Conservation (phyloP, 2,329 filamentous ascomycete species). For the Fusarium subtropicale region DNA sequence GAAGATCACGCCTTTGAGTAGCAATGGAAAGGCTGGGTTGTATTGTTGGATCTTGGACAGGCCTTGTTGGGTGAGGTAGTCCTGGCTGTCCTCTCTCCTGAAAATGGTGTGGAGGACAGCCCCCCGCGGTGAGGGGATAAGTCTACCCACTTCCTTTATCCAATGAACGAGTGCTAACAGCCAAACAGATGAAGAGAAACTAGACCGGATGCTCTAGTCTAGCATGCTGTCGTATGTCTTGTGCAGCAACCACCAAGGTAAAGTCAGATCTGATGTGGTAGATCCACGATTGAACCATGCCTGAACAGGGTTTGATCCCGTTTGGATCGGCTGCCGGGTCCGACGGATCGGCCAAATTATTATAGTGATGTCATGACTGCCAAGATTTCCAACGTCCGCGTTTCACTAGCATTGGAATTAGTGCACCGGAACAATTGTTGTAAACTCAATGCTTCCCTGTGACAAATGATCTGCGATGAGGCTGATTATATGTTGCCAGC, state of each 20-base stretch:
- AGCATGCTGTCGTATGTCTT: neutral
- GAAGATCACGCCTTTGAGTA: constrained; percentile 12
- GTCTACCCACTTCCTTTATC: constrained; percentile 49
- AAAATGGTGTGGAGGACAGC: constrained; percentile 62
- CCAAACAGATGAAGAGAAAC: constrained; percentile 33
- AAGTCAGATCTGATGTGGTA: neutral
- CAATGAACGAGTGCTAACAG: constrained; percentile 45
- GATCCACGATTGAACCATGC: neutral
- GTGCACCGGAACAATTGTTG: neutral
- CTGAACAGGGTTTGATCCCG: constrained; percentile 11
- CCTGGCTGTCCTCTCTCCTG: constrained; percentile 64
- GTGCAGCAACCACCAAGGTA: neutral
- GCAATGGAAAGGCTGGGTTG: constrained; percentile 37
- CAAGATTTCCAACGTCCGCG: constrained; percentile 7
- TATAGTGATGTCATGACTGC: constrained; percentile 34
- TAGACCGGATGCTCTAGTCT: neutral
- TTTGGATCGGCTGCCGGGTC: constrained; percentile 11
- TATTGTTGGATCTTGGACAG: constrained; percentile 43
- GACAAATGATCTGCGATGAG: constrained; percentile 21
- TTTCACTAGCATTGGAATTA: constrained; percentile 5
- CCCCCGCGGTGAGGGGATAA: constrained; percentile 63
- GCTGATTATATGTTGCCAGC: constrained; percentile 12
- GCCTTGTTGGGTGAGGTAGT: constrained; percentile 52
- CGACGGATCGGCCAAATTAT: constrained; percentile 11
- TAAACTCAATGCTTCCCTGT: constrained; percentile 11